phyloP scores from a whole-genome alignment of 2,329 filamentous ascomycete genomes.

The Neonectria faginata region DNA sequence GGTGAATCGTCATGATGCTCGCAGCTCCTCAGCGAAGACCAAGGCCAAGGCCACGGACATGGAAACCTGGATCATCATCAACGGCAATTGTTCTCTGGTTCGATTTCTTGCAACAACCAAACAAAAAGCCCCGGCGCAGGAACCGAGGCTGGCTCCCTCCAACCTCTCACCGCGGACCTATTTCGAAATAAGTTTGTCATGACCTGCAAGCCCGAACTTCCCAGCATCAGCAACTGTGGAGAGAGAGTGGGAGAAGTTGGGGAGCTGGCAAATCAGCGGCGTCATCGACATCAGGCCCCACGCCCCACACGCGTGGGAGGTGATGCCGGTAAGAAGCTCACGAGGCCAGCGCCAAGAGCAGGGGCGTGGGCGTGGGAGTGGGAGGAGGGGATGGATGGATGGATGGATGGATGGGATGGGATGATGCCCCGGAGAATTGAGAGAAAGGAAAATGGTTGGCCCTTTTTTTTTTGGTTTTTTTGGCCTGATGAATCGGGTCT shows the following conservation, averaged over 20 bases:
- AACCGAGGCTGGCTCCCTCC: slow-evolving; percentile 29
- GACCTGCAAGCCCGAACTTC: slow-evolving; percentile 38
- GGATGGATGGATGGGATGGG: background rate
- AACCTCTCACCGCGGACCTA: slow-evolving; percentile 39
- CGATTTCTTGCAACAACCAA: too few relatives aligned
- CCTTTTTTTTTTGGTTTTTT: too few relatives aligned
- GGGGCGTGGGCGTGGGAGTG: too few relatives aligned
- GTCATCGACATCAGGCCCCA: slow-evolving; percentile 40
- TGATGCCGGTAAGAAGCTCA: slow-evolving; percentile 38
- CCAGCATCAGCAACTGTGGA: slow-evolving; percentile 46
- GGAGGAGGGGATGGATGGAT: too few relatives aligned
- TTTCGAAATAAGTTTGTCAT: slow-evolving; percentile 48
- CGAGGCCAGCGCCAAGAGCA: slow-evolving; percentile 30
- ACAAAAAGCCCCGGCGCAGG: slow-evolving; percentile 20
- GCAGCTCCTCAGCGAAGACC: background rate
- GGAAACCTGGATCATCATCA: background rate
- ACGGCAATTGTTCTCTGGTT: slow-evolving; percentile 24
- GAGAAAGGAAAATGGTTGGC: background rate
- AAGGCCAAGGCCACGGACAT: too few relatives aligned
- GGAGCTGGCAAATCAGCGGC: slow-evolving; percentile 44
- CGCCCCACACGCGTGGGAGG: slow-evolving; percentile 46
- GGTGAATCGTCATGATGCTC: slow-evolving; percentile 40
- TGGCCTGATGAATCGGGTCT: too few relatives aligned
- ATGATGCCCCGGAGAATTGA: slow-evolving; percentile 13
- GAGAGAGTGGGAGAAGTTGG: slow-evolving; percentile 44